A percentile compares a stretch with the other conserved stretches of the same genome.
Evolutionary conservation across 2,329 filamentous ascomycete genomes (phyloP).

Genomic region (Colletotrichum orchidophilum): DNA sequence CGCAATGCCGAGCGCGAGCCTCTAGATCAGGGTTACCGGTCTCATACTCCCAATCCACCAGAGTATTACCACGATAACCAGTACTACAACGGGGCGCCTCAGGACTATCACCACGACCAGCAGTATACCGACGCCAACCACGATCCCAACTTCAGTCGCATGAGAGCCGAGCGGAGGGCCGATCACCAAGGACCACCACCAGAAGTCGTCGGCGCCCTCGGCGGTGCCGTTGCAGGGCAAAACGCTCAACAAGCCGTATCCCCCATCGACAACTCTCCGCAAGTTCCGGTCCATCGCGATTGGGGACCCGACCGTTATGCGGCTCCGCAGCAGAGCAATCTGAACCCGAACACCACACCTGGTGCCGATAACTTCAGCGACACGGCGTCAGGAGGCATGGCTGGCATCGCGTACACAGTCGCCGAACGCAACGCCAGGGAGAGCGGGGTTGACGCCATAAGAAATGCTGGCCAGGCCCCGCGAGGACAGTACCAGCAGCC

Average conservation of each 20-base stretch:
- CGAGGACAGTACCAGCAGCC: slow-evolving; percentile 39
- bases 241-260: slow-evolving; percentile 23
- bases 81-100: slow-evolving; percentile 21
- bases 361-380: slow-evolving; percentile 75
- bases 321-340: slow-evolving; percentile 33
- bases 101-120: slow-evolving; percentile 17
- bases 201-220: slow-evolving; percentile 37
- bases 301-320: slow-evolving; percentile 21
- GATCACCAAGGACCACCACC: slow-evolving; percentile 39
- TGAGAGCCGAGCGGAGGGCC: slow-evolving; percentile 46
- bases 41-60: slow-evolving; percentile 24
- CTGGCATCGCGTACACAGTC: slow-evolving; percentile 72
- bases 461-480: slow-evolving; percentile 44
- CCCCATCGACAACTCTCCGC: slow-evolving; percentile 14
- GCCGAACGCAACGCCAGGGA: slow-evolving; percentile 72
- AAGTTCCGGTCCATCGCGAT: slow-evolving; percentile 23
- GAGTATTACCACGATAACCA: slow-evolving; percentile 31
- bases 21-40: slow-evolving; percentile 32
- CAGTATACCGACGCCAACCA: slow-evolving; percentile 43
- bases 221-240: slow-evolving; percentile 36
- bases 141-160: slow-evolving; percentile 47
- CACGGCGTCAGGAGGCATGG: slow-evolving; percentile 70
- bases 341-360: slow-evolving; percentile 60
- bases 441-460: slow-evolving; percentile 71
- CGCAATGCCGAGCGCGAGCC: slow-evolving; percentile 33